phyloP scores from a whole-genome alignment of 2,329 filamentous ascomycete genomes.

The Aplosporella prunicola region DNA sequence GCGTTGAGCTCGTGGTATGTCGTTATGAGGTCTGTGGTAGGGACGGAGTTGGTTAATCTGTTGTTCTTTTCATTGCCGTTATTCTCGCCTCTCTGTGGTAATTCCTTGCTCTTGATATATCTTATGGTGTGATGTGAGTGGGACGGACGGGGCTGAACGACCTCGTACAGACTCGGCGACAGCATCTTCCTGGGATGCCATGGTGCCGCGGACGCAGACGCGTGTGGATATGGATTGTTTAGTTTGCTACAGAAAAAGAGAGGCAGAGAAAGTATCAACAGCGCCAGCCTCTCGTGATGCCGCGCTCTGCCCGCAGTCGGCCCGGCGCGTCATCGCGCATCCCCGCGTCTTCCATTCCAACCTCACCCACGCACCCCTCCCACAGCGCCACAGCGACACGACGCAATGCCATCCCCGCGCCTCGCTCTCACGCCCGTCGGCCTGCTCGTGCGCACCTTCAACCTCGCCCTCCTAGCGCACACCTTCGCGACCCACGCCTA shows the following conservation, averaged over 20 bases:
- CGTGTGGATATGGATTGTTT: too few relatives aligned
- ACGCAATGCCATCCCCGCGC: conserved; percentile 6
- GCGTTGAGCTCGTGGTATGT: conserved; percentile 68
- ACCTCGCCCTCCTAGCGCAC: conserved; percentile 21
- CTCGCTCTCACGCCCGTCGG: conserved; percentile 2
- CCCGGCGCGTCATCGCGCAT: not conserved
- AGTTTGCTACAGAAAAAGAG: not conserved
- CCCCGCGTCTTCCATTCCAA: conserved; percentile 1
- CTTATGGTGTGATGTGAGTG: too few relatives aligned
- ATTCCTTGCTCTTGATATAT: too few relatives aligned
- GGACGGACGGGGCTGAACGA: too few relatives aligned
- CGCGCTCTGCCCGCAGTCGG: not conserved
- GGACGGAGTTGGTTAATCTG: too few relatives aligned
- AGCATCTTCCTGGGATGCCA: not conserved
- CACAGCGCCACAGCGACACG: not conserved
- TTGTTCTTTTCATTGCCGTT: too few relatives aligned
- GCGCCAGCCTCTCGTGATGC: too few relatives aligned
- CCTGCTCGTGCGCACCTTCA: conserved; percentile 5
- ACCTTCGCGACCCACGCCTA: conserved; percentile 46
- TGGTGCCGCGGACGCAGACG: too few relatives aligned
- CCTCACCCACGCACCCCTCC: not conserved
- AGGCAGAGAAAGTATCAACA: too few relatives aligned
- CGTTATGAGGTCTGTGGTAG: conserved; percentile 49
- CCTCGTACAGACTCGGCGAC: not conserved
- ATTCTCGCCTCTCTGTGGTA: too few relatives aligned